Evolutionary conservation across 495 filamentous ascomycete genomes (phyloP).

Genomic region (Penicillium taxi): DNA sequence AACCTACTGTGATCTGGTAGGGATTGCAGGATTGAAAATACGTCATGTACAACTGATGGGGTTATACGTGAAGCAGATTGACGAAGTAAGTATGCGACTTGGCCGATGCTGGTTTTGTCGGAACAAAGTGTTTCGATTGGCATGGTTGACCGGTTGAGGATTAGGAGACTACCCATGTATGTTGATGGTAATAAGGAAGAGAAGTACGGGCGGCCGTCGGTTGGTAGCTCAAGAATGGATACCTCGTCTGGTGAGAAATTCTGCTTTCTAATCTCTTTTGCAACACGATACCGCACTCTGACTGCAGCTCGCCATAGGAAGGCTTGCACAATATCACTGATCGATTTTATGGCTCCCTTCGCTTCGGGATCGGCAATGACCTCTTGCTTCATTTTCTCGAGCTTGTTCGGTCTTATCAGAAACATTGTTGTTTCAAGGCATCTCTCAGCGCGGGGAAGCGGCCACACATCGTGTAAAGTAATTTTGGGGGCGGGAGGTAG

Average conservation of each 20-base stretch:
- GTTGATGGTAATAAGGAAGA: not conserved
- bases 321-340: constrained; percentile 3
- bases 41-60: constrained; percentile 4
- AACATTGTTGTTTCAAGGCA: constrained; percentile 5
- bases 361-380: constrained; percentile 5
- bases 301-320: constrained; percentile 4
- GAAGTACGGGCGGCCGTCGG: constrained; percentile 4
- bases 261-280: constrained; percentile 2
- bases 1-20: constrained; percentile 1
- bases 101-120: constrained; percentile 3
- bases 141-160: constrained; percentile 6
- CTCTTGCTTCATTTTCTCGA: constrained; percentile 7
- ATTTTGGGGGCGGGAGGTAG: too few relatives aligned
- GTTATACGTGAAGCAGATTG: constrained; percentile 6
- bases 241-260: constrained; percentile 2
- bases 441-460: constrained; percentile 5
- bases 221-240: constrained; percentile 4
- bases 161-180: constrained; percentile 5
- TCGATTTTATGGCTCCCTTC: constrained; percentile 3
- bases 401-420: constrained; percentile 1
- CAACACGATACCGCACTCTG: not conserved
- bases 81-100: constrained; percentile 6
- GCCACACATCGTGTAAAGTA: constrained; percentile 1
- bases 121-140: constrained; percentile 7
- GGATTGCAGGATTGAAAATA: constrained; percentile 4